A percentile compares a stretch with the other conserved stretches of the same genome.
Evolutionary conservation across 441 rosid genomes (phyloP).

Genomic region (Arabidopsis lyrata): DNA sequence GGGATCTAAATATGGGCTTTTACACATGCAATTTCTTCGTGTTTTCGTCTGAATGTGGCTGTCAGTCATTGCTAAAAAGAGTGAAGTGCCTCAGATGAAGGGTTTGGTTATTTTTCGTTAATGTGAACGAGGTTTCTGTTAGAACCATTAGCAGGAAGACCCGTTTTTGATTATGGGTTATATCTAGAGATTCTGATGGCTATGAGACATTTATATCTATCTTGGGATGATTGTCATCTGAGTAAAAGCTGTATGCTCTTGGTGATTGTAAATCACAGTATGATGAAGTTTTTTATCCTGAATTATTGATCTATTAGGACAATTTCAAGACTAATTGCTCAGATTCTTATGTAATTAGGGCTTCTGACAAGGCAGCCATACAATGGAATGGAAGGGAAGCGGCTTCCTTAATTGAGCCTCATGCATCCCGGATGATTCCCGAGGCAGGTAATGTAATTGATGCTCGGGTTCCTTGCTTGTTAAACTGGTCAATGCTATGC

Average conservation of each 20-base stretch:
- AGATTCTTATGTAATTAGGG: constrained; percentile 71
- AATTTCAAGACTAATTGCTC: constrained; percentile 53
- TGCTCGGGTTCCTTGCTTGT: constrained; percentile 19
- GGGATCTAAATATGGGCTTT: constrained; percentile 11
- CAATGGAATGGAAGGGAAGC: constrained; percentile 69
- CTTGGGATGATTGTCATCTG: constrained; percentile 9
- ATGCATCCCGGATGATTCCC: constrained; percentile 61
- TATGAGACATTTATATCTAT: neutral
- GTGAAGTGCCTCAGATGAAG: constrained; percentile 49
- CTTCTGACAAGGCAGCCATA: constrained; percentile 86
- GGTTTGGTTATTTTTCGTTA: constrained; percentile 42
- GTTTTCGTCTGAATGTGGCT: constrained; percentile 31
- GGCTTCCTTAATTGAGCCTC: constrained; percentile 72
- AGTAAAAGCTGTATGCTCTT: constrained; percentile 12
- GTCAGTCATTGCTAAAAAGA: constrained; percentile 9
- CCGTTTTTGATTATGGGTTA: neutral
- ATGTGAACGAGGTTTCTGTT: constrained; percentile 13
- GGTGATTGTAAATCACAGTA: constrained; percentile 59
- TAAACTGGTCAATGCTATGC: constrained; percentile 16
- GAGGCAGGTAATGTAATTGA: constrained; percentile 61
- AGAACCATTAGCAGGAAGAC: constrained; percentile 19
- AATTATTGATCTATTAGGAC: constrained; percentile 58
- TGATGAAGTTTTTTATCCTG: constrained; percentile 63
- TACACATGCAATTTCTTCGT: constrained; percentile 35
- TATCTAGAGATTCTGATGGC: constrained; percentile 24